Percentiles rank a stretch among this genome's conserved stretches.
phyloP scores from a whole-genome alignment of 2,329 filamentous ascomycete species.

The Calonectria henricotiae region DNA sequence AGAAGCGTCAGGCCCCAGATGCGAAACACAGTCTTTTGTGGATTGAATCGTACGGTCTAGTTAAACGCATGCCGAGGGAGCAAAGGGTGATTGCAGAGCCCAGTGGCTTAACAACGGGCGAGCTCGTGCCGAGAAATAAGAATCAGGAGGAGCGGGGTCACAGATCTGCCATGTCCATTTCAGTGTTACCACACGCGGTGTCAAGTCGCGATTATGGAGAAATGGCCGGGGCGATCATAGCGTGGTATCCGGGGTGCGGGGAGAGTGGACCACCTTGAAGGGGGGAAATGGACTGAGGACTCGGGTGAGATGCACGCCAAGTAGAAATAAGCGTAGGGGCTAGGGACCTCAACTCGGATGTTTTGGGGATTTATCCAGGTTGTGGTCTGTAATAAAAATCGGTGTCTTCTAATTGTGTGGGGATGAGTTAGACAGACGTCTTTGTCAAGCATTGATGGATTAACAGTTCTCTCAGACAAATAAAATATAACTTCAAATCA shows the following conservation, averaged over 20 bases:
- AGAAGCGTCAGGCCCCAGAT: neutral
- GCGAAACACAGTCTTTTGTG: neutral
- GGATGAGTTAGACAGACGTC: neutral
- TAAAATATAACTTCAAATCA: no score
- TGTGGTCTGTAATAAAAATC: neutral
- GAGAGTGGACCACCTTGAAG: constrained; percentile 2
- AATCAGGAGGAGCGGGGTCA: constrained; percentile 1
- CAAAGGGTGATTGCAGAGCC: neutral
- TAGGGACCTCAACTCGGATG: neutral
- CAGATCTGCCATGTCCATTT: neutral
- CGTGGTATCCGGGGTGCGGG: constrained; percentile 10
- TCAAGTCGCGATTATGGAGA: constrained; percentile 15
- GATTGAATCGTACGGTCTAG: neutral
- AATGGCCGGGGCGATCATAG: neutral
- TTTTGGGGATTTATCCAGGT: neutral
- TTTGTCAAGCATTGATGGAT: neutral
- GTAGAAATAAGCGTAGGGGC: neutral
- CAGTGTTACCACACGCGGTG: neutral
- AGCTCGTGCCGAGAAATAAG: constrained; percentile 19
- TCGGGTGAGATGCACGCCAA: neutral
- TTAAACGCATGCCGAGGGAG: constrained; percentile 11
- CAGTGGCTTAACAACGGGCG: neutral
- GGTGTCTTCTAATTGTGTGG: neutral
- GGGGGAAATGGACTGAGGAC: constrained; percentile 22
- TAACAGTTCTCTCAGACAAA: no score